A percentile compares a stretch with the other conserved stretches of the same genome.
These are phyloP conservation scores for Stachybotrys elegans DNA, from an alignment of 2,329 filamentous ascomycete genomes.

Conservation along the genomic window DNA sequence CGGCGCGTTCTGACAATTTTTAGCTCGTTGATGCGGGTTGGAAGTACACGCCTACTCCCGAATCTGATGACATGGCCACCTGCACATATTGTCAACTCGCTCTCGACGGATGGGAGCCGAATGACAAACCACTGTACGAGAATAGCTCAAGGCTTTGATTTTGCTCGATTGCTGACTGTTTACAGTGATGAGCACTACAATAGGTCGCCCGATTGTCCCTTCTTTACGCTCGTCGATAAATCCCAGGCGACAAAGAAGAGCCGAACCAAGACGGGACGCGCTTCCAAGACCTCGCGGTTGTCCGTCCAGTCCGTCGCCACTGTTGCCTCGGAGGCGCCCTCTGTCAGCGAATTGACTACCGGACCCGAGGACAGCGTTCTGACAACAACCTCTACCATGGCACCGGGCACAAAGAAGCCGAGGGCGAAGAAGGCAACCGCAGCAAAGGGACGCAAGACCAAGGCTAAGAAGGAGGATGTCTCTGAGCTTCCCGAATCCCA, in stretches of 20 bases:
- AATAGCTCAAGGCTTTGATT: background rate
- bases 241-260: conserved; percentile 43
- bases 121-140: conserved; percentile 78
- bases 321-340: conserved; percentile 42
- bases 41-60: conserved; percentile 82
- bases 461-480: conserved; percentile 47
- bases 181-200: conserved; percentile 77
- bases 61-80: conserved; percentile 83
- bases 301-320: conserved; percentile 55
- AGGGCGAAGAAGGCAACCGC: conserved; percentile 51
- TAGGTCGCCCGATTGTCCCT: conserved; percentile 73
- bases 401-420: conserved; percentile 52
- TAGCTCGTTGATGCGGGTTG: conserved; percentile 88
- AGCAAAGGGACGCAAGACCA: conserved; percentile 33
- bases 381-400: conserved; percentile 56
- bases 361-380: conserved; percentile 55
- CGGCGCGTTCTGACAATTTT: conserved; percentile 6
- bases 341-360: conserved; percentile 40
- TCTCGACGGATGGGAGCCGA: conserved; percentile 90
- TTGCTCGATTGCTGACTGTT: conserved; percentile 15
- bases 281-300: conserved; percentile 66
- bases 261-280: conserved; percentile 47
- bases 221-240: conserved; percentile 66
- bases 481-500: conserved; percentile 35
- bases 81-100: conserved; percentile 88